Evolutionary conservation across 1,139 yeast genomes (phyloP).

Genomic region (Candida tetrigidarum): DNA sequence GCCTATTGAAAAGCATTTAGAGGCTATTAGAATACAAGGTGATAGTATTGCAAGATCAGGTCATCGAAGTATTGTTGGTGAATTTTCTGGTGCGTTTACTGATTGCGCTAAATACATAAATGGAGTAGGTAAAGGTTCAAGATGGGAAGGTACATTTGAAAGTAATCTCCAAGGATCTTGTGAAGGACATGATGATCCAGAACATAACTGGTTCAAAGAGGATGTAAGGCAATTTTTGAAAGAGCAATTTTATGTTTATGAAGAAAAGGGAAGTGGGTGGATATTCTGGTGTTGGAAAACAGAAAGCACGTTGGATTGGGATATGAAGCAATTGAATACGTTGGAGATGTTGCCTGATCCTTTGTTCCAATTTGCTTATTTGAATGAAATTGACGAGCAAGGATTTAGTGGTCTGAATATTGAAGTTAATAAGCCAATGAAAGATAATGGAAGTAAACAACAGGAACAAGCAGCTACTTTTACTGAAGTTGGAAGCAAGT

Average conservation of each 20-base stretch:
- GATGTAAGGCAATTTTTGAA: constrained; percentile 24
- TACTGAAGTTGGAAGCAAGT: not conserved
- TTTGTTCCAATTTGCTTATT: constrained; percentile 6
- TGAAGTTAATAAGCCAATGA: not conserved
- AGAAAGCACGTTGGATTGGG: constrained; percentile 29
- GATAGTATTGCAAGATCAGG: constrained; percentile 19
- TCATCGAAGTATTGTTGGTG: constrained; percentile 28
- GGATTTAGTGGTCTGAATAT: not conserved
- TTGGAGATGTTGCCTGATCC: constrained; percentile 16
- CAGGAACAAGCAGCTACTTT: not conserved
- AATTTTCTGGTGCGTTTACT: constrained; percentile 31
- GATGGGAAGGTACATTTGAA: constrained; percentile 26
- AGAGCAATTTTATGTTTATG: constrained; percentile 25
- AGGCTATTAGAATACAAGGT: constrained; percentile 21
- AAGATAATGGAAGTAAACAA: not conserved
- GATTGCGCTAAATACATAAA: constrained; percentile 32
- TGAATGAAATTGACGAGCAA: not conserved
- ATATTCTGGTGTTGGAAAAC: constrained; percentile 59
- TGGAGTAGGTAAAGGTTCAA: constrained; percentile 29
- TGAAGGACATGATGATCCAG: constrained; percentile 21
- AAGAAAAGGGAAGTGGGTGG: constrained; percentile 25
- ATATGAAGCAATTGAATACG: constrained; percentile 18
- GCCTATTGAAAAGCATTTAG: constrained; percentile 20
- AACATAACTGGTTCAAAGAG: constrained; percentile 13
- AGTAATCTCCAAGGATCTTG: constrained; percentile 22